Conservation (phyloP, 192 early-diverging fungal genomes). For the Phycomyces blakesleeanus region DNA sequence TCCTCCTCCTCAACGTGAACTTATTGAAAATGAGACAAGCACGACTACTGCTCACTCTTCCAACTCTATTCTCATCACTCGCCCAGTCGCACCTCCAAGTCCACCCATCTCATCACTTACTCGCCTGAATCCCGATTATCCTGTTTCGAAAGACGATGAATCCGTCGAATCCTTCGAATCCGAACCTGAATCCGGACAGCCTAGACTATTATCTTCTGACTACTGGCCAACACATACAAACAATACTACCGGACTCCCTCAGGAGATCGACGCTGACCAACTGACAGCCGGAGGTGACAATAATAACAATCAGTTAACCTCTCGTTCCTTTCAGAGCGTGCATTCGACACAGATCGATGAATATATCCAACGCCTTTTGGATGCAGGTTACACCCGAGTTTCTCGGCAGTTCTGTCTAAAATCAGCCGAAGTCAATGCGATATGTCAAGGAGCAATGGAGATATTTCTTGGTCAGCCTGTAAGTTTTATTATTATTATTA, state of each 20-base stretch:
- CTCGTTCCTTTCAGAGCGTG: conserved; percentile 30
- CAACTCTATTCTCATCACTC: conserved; percentile 30
- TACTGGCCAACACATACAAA: conserved; percentile 21
- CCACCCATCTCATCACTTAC: conserved; percentile 10
- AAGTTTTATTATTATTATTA: conserved; percentile 13
- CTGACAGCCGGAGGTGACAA: conserved; percentile 23
- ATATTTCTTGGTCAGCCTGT: conserved; percentile 84
- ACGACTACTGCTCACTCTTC: conserved; percentile 35
- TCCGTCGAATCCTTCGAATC: neutral
- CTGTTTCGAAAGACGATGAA: conserved; percentile 6
- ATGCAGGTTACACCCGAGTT: conserved; percentile 70
- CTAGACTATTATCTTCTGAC: conserved; percentile 14
- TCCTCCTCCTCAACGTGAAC: conserved; percentile 14
- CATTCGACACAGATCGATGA: conserved; percentile 66
- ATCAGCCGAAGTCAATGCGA: conserved; percentile 78
- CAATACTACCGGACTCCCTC: conserved; percentile 3
- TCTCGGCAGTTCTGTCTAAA: conserved; percentile 80
- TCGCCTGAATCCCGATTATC: conserved; percentile 31
- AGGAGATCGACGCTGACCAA: conserved; percentile 22
- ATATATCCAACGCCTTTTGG: conserved; percentile 80
- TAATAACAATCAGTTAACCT: conserved; percentile 32
- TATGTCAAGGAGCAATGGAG: conserved; percentile 86
- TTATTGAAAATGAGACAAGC: conserved; percentile 30
- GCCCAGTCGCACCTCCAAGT: conserved; percentile 4
- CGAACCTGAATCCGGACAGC: conserved; percentile 8